Evolutionary conservation across 805 yeast species (phyloP), one percentile per base, ranked within the genome.

Genomic region (Hanseniaspora osmophila): DNA sequence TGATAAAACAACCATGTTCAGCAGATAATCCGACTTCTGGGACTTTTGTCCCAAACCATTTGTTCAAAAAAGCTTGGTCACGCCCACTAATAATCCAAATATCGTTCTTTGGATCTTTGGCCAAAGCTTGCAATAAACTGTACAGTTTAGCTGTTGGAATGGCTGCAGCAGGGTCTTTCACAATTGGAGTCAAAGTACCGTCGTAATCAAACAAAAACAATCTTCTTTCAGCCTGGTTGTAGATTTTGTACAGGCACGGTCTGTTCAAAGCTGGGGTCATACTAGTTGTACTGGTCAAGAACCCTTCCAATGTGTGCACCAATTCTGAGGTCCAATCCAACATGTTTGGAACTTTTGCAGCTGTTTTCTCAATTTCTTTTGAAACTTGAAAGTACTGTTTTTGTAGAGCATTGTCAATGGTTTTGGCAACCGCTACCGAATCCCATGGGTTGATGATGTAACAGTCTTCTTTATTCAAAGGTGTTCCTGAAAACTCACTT

Each of bases 51-150:
- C 96, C 96, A 50, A 88, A 67, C 92, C 96, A 87, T 63, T 78
- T 77, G 50, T 83, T 94, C 55, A 92, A 70, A 57, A 92, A 92
- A 43, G 70, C 75, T 65, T 84, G 95, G 62, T 92, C 99, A 54
- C 99, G 76, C 2, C 99, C 99, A 37, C 94, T 81, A 49, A 92
- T 90, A 51, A 92, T 77, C 98, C 98, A 92, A 39, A 92, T 79
- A 59, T 78, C 80, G 64, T 92, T 92, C 49, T 70, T 70, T 6
- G 90, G 86, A 60, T 90, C 97, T 12, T 69, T 68, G 2, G 81
- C 69, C 44, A 92, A 68, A 30, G 69, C 66, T 27, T 73, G 68
- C 48, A 92, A 62, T 11, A 82, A 75, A 9, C 68, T 62, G 45
- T 75, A 69, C 40, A 92, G 68, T 52, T 81, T 71, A 2, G 80